Evolutionary conservation across 2,329 filamentous ascomycete genomes (phyloP).

Genomic region (Ophiocordyceps camponoti-floridani): DNA sequence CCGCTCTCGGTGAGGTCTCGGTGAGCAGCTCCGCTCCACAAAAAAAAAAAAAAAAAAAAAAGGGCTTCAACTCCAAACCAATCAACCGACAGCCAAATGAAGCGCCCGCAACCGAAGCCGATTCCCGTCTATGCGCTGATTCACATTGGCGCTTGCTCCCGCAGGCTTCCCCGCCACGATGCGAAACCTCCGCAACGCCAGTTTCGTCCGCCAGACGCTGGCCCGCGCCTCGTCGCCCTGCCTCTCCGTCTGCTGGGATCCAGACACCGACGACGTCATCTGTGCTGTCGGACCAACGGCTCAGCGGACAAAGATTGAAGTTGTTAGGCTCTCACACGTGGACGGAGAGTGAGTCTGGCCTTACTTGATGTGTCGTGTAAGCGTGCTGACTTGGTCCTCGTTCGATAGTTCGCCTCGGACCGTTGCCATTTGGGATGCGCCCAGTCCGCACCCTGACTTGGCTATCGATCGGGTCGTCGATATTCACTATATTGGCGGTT

Average conservation of each 20-base stretch:
- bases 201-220: slow-evolving; percentile 46
- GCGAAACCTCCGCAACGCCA: slow-evolving; percentile 75
- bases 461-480: slow-evolving; percentile 57
- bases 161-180: slow-evolving; percentile 26
- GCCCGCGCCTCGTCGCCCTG: slow-evolving; percentile 16
- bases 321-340: slow-evolving; percentile 30
- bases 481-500: slow-evolving; percentile 75
- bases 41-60: neutral
- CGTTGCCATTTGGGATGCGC: slow-evolving; percentile 80
- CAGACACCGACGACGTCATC: slow-evolving; percentile 56
- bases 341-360: slow-evolving; percentile 18
- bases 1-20: no score
- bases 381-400: neutral
- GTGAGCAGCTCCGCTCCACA: no score
- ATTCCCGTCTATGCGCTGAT: slow-evolving; percentile 1
- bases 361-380: neutral
- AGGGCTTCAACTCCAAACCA: neutral
- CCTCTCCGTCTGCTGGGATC: slow-evolving; percentile 73
- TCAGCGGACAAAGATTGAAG: slow-evolving; percentile 52
- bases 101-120: neutral
- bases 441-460: slow-evolving; percentile 60
- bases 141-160: neutral
- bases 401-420: slow-evolving; percentile 10
- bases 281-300: slow-evolving; percentile 70
- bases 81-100: neutral